Conservation (phyloP, 2,329 filamentous ascomycete genomes). For the Cadophora luteo-olivacea region DNA sequence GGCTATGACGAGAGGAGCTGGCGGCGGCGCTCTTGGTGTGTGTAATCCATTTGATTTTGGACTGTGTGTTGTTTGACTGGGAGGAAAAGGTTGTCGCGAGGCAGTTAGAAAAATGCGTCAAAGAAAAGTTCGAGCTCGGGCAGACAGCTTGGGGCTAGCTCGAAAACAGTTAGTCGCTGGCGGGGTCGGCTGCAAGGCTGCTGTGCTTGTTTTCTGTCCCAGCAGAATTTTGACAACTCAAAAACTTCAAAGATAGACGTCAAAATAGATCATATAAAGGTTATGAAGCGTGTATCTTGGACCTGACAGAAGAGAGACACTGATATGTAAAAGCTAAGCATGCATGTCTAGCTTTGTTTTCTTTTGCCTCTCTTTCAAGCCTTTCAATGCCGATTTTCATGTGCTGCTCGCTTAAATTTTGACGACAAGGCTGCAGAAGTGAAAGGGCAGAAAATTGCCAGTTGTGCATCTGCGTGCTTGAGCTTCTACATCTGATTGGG, state of each 20-base stretch:
- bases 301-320: not conserved
- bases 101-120: constrained; percentile 9
- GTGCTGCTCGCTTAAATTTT: constrained; percentile 16
- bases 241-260: not conserved
- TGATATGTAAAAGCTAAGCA: not conserved
- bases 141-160: not conserved
- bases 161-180: constrained; percentile 11
- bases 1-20: constrained; percentile 29
- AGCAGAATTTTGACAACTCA: not conserved
- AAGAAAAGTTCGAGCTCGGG: constrained; percentile 17
- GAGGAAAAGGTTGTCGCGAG: constrained; percentile 8
- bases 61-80: constrained; percentile 7
- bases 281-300: not conserved
- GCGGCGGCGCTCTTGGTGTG: constrained; percentile 23
- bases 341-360: constrained; percentile 4
- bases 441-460: constrained; percentile 7
- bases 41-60: constrained; percentile 35
- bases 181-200: constrained; percentile 14
- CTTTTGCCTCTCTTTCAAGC: not conserved
- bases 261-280: not conserved
- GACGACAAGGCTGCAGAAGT: constrained; percentile 15
- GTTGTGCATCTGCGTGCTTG: constrained; percentile 7
- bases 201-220: not conserved
- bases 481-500: not conserved
- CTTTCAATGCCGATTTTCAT: not conserved